These are phyloP conservation scores for Spergularia marina DNA, from an alignment of 148 eudicot genomes.

Conservation along the genomic window DNA sequence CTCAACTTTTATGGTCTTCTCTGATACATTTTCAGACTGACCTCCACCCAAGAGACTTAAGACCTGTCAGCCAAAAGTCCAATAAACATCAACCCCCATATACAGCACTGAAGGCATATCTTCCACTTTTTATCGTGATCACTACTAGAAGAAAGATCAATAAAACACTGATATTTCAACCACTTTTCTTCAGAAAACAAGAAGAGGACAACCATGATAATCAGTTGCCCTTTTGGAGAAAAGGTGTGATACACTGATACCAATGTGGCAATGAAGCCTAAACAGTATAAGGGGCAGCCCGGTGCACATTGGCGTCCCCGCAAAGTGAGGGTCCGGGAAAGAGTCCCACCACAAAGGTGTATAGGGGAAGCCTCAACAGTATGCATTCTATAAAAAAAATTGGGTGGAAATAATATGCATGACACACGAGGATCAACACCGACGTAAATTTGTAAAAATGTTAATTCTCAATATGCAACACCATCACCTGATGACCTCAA, in stretches of 20 bases:
- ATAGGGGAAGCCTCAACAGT: not conserved
- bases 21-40: conserved; percentile 37
- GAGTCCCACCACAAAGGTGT: too few species aligned
- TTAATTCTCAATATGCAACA: not conserved
- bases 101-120: not conserved
- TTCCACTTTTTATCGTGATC: not conserved
- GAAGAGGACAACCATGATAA: too few species aligned
- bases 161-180: not conserved
- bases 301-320: too few species aligned
- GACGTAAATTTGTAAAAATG: too few species aligned
- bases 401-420: not conserved
- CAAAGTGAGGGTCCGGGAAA: too few species aligned
- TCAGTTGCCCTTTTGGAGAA: too few species aligned
- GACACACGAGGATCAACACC: not conserved
- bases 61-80: conserved; percentile 50
- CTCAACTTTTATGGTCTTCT: conserved; percentile 40
- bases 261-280: not conserved
- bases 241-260: not conserved
- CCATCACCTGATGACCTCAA: not conserved
- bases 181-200: too few species aligned
- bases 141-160: not conserved
- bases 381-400: not conserved
- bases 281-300: not conserved
- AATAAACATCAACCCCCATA: conserved; percentile 1
- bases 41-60: conserved; percentile 67